A percentile compares a stretch with the other conserved stretches of the same genome.
Conservation (phyloP, 1,284 basidiomycete species). For the Malassezia caprae region DNA sequence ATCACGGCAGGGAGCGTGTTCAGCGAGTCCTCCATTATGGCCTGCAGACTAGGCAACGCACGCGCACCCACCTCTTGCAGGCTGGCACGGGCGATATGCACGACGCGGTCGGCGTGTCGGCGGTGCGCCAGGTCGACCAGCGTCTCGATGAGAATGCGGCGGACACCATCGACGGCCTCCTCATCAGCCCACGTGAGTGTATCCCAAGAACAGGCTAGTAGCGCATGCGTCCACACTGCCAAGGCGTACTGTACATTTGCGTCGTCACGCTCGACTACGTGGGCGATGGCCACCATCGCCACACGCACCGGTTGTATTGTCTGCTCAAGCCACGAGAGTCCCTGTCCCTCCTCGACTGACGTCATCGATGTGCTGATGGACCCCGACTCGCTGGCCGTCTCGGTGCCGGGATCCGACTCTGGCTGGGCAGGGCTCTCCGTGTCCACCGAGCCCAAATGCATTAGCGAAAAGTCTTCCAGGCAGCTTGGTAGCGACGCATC, state of each 20-base stretch:
- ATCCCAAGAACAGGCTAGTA: not conserved
- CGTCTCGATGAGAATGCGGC: not conserved
- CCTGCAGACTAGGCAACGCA: not conserved
- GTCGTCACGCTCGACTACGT: not conserved
- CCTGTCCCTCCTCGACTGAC: not conserved
- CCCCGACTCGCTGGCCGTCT: not conserved
- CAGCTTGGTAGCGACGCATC: not conserved
- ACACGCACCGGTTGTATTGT: constrained; percentile 10
- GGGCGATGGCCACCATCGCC: not conserved
- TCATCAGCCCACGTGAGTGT: constrained; percentile 6
- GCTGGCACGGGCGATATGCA: not conserved
- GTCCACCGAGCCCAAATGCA: not conserved
- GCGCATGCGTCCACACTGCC: not conserved
- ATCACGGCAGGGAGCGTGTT: not conserved
- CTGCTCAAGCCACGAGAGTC: constrained; percentile 8
- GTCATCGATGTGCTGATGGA: not conserved
- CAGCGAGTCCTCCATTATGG: not conserved
- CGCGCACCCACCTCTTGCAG: not conserved
- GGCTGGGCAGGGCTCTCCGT: not conserved
- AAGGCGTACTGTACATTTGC: constrained; percentile 6
- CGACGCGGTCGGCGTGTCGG: not conserved
- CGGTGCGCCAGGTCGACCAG: constrained; percentile 1
- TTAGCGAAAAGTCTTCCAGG: constrained; percentile 9
- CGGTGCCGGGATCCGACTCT: not conserved
- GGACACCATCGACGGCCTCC: not conserved